A percentile compares a stretch with the other conserved stretches of the same genome.
These are phyloP conservation scores for Neonectria sp. DNA, from an alignment of 2,329 filamentous ascomycete genomes.

Conservation along the genomic window DNA sequence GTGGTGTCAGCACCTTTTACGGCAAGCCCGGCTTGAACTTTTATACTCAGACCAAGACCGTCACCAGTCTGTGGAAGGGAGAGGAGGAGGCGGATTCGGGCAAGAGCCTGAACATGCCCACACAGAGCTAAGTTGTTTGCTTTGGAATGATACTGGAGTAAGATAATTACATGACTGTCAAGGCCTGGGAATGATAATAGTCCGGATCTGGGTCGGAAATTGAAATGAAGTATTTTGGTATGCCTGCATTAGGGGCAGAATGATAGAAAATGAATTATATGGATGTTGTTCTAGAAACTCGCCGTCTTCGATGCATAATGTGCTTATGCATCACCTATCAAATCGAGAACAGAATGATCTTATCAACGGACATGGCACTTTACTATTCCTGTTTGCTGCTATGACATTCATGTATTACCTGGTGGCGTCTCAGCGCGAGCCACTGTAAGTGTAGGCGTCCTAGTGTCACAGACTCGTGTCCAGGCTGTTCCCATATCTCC, in stretches of 20 bases:
- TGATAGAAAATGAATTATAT: neutral
- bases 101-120: conserved; percentile 26
- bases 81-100: conserved; percentile 65
- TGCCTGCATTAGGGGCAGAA: neutral
- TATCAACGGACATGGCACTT: too few relatives aligned
- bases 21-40: conserved; percentile 80
- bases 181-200: neutral
- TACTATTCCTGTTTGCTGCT: too few relatives aligned
- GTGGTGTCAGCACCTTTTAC: conserved; percentile 79
- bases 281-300: too few relatives aligned
- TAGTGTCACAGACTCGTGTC: neutral
- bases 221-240: neutral
- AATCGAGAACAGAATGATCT: too few relatives aligned
- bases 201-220: neutral
- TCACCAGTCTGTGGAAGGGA: conserved; percentile 77
- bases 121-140: conserved; percentile 12
- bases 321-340: too few relatives aligned
- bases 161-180: neutral
- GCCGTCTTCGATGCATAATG: too few relatives aligned
- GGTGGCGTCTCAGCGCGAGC: too few relatives aligned
- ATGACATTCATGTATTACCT: too few relatives aligned
- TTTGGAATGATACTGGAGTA: neutral
- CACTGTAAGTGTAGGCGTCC: too few relatives aligned
- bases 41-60: conserved; percentile 83
- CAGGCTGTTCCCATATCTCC: neutral